Evolutionary conservation across 345 rosid genomes (phyloP).

Genomic region (Passiflora organensis): DNA sequence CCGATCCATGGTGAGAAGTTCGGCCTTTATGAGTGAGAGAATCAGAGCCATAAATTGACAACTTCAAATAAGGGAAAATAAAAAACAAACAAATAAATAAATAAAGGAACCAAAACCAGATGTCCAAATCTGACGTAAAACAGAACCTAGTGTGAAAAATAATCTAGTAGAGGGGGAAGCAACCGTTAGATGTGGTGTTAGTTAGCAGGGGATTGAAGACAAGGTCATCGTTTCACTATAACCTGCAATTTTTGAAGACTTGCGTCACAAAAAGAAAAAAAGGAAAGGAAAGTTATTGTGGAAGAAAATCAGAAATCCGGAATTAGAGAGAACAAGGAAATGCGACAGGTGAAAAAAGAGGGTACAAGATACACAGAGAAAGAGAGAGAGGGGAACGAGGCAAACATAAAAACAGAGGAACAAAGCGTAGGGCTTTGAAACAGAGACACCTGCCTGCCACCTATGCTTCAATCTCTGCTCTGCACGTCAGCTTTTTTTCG

Average conservation of each 20-base stretch:
- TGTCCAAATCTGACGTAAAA: constrained; percentile 30
- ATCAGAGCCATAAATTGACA: too few relatives aligned
- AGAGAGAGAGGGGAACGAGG: constrained; percentile 2
- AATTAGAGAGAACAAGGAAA: neutral
- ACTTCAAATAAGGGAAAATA: too few relatives aligned
- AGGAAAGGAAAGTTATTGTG: neutral
- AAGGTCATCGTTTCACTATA: constrained; percentile 23
- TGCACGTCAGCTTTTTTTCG: constrained; percentile 36
- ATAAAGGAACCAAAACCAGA: constrained; percentile 23
- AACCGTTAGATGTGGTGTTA: constrained; percentile 26
- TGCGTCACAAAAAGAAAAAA: constrained; percentile 6
- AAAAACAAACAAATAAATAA: neutral
- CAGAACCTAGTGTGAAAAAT: constrained; percentile 15
- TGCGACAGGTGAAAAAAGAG: constrained; percentile 9
- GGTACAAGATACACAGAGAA: neutral
- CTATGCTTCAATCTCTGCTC: constrained; percentile 19
- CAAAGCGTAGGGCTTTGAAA: constrained; percentile 19
- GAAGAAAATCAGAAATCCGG: too few relatives aligned
- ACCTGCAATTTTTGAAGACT: constrained; percentile 45
- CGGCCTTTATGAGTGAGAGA: too few relatives aligned
- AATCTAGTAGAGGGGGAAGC: constrained; percentile 24
- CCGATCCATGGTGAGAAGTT: too few relatives aligned
- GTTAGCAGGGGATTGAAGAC: constrained; percentile 34
- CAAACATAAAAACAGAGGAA: constrained; percentile 8
- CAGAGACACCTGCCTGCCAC: constrained; percentile 42